Percentiles rank a stretch among this genome's conserved stretches.
phyloP scores from a whole-genome alignment of 805 yeast species.

The Suhomyces canberraensis region DNA sequence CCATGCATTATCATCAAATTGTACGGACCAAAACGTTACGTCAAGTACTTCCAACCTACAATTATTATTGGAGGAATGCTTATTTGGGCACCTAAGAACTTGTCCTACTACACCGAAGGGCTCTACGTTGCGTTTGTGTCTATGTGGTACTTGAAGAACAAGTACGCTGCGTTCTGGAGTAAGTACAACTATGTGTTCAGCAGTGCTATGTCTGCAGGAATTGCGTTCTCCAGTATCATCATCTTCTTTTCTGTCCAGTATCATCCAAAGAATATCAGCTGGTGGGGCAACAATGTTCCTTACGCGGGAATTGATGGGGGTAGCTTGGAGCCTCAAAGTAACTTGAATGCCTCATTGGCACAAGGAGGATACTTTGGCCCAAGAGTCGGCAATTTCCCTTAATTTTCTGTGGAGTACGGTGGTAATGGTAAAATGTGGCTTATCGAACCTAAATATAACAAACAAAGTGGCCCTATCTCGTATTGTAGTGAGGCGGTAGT shows the following conservation, averaged over 20 bases:
- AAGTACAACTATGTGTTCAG: conserved; percentile 12
- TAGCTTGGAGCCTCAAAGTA: conserved; percentile 14
- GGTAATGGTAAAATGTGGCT: too few relatives aligned
- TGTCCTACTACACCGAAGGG: conserved; percentile 11
- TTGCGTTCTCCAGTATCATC: conserved; percentile 14
- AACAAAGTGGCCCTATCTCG: too few relatives aligned
- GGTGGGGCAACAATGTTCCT: conserved; percentile 23
- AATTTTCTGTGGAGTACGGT: too few relatives aligned
- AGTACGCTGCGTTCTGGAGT: conserved; percentile 10
- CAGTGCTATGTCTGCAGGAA: conserved; percentile 11
- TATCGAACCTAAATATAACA: too few relatives aligned
- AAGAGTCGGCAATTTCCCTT: conserved; percentile 21
- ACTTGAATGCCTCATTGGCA: conserved; percentile 19
- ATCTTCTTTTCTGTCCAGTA: conserved; percentile 13
- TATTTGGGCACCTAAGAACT: conserved; percentile 11
- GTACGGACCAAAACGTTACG: conserved; percentile 12
- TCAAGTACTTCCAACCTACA: conserved; percentile 17
- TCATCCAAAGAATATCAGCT: conserved; percentile 9
- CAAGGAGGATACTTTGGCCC: conserved; percentile 39
- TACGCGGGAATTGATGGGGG: conserved; percentile 17
- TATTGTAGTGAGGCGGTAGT: too few relatives aligned
- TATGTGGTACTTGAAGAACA: conserved; percentile 8
- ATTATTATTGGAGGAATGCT: conserved; percentile 11
- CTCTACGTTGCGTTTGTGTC: conserved; percentile 5
- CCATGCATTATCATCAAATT: conserved; percentile 15